Evolutionary conservation across 2,329 filamentous ascomycete species (phyloP), one percentile per base, ranked within the genome.

Genomic region (Cadophora luteo-olivacea): DNA sequence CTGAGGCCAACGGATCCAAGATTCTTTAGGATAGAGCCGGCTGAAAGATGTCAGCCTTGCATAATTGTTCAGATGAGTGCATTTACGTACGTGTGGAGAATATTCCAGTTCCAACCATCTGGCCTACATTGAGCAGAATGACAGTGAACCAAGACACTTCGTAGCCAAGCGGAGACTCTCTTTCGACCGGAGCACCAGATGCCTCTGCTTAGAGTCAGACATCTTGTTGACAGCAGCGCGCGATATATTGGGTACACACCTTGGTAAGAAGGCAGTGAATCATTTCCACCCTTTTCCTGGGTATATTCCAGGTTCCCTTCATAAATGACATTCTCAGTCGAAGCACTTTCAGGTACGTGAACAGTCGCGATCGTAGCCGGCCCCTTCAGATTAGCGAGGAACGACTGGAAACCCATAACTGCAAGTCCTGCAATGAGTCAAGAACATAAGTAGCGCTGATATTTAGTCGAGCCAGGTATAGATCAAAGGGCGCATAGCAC

Each of bases 1-100:
- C 84, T 81, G 0, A 91, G 78, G 0, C 89, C 89, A 9, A 91
- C 81, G 0, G 88, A 91, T 0, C 89, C 89, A 0, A 87, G 86
- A 0, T 84, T 84, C 0, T 73, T 80, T 1, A 91, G 80, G n/a
- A 92, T 87, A 0, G 82, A 82, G 0, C 85, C 84, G 19, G 88
- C 86, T 89, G 58, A 41, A n/a, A 22, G 8, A 12, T 19, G 6
- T 36, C 32, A 66, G 38, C 25, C 32, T 29, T 14, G 36, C 36
- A 38, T 38, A 7, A 38, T 14, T 38, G 22, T 33, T 1, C 14
- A 24, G 38, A 11, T 22, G 8, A 24, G n/a, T 24, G n/a, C 33
- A 12, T 3, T 25, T 38, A 38, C n/a, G 16, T 64, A 66, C 63
- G 67, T 6, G 67, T 69, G 33, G 62, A 52, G 41, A 68, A 70